phyloP scores from a whole-genome alignment of 2,329 filamentous ascomycete genomes.

The Fusarium sterilihyphosum region DNA sequence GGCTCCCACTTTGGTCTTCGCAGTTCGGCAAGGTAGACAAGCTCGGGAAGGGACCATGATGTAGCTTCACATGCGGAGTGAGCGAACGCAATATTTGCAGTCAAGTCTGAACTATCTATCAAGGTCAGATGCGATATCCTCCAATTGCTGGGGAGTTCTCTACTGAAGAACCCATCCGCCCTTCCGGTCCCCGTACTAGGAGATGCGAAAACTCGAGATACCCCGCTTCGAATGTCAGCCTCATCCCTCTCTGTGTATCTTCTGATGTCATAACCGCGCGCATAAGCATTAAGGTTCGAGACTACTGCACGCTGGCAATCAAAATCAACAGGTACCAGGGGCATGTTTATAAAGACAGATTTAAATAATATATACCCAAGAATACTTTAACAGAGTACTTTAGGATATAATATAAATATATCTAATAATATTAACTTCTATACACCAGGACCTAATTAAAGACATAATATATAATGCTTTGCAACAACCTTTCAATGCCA shows the following conservation, averaged over 20 bases:
- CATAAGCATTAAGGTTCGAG: background rate
- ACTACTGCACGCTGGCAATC: background rate
- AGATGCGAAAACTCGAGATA: background rate
- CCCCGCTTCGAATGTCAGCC: background rate
- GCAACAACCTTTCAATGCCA: accelerated
- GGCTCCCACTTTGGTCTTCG: background rate
- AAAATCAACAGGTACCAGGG: background rate
- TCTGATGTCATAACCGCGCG: background rate
- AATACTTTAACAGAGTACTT: accelerated
- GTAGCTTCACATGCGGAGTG: background rate
- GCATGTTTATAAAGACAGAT: accelerated
- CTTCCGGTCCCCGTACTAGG: background rate
- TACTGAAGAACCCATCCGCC: too few relatives aligned
- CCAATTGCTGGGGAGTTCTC: background rate
- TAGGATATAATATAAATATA: too few relatives aligned
- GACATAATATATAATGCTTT: background rate
- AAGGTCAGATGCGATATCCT: accelerated
- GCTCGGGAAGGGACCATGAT: background rate
- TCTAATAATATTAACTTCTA: too few relatives aligned
- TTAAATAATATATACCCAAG: too few relatives aligned
- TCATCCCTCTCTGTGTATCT: background rate
- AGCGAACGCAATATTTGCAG: background rate
- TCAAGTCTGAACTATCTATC: background rate
- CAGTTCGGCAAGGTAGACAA: background rate
- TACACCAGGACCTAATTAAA: accelerated